Evolutionary conservation across 2,329 filamentous ascomycete species (phyloP), one percentile per base, ranked within the genome.

Genomic region (Fusarium sp.): DNA sequence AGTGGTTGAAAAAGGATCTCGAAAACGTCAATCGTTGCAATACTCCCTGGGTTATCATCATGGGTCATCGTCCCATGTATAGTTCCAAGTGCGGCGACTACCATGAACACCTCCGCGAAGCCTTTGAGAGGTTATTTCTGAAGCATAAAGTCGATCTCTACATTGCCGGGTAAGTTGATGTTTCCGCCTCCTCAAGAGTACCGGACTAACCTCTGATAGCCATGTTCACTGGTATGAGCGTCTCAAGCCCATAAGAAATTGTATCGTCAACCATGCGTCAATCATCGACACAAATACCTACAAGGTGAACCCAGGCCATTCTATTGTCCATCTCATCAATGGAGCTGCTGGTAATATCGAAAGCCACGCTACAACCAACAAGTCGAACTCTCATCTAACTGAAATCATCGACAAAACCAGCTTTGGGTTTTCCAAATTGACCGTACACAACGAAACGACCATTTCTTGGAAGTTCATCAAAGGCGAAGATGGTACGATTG

Each of bases 151-250:
- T 49, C 8, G 58, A 58, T 14, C 12, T 60, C 0, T 60, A 58
- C 2, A 43, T 60, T 7, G 26, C 43, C 12, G 58, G 57, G 57
- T 60, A 42, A 58, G 42, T 2, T 6, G 2, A 12, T 3, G 6
- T 0, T 16, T 18, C 7, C 1, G 16, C 0, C 4, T 9, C 4
- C 34, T 11, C 6, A 9, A n/a, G 3, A 2, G 3, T 6, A 1
- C 2, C 0, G 1, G 6, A 4, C 52, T 58, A 16, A 60, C 18
- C 9, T 0, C 2, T 13, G 1, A 18, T 16, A 60, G 58, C 6
- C 58, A 60, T 2, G 53, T 60, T 5, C 53, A 60, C 1, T 60
- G 58, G 58, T 58, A 60, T 9, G 58, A 60, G 21, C 58, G 58
- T 4, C 58, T 60, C 3, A 34, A 49, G 4, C 58, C 58, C 3